These are phyloP conservation scores for Prunus davidiana DNA, from an alignment of 306 rosid species.

Conservation along the genomic window DNA sequence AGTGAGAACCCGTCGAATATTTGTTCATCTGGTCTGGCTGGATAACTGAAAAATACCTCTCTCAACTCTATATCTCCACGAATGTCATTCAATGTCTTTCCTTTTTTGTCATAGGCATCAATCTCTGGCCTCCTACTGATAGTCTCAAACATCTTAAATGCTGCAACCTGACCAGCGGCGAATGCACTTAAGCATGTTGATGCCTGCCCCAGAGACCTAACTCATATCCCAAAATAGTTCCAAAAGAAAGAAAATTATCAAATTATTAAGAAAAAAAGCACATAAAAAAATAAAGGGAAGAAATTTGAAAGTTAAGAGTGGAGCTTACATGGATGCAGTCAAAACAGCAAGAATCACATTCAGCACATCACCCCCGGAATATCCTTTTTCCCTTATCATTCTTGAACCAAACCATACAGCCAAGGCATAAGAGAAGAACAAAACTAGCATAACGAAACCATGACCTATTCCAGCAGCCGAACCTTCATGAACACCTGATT, in stretches of 20 bases:
- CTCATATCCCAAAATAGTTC: background rate
- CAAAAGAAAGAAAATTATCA: background rate
- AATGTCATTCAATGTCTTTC: constrained; percentile 22
- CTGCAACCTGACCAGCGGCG: constrained; percentile 89
- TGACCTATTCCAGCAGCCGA: constrained; percentile 57
- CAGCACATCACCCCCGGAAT: constrained; percentile 70
- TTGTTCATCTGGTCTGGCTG: too few species aligned
- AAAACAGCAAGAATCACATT: constrained; percentile 73
- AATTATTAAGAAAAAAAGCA: background rate
- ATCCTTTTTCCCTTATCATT: constrained; percentile 72
- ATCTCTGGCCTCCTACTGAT: constrained; percentile 77
- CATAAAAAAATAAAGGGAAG: too few species aligned
- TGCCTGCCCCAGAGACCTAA: constrained; percentile 83
- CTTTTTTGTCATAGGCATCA: constrained; percentile 62
- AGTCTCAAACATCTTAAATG: constrained; percentile 83
- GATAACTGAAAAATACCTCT: too few species aligned
- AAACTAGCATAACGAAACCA: constrained; percentile 52
- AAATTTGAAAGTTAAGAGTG: background rate
- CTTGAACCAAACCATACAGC: constrained; percentile 84
- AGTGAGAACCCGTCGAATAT: too few species aligned
- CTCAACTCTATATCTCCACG: too few species aligned
- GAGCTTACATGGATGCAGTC: constrained; percentile 76
- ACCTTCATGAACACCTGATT: constrained; percentile 71
- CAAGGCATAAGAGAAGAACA: constrained; percentile 60
- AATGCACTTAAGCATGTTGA: constrained; percentile 89